Evolutionary conservation across 139 green algal species (phyloP).

Genomic region (Raphidocelis subcapitata): DNA sequence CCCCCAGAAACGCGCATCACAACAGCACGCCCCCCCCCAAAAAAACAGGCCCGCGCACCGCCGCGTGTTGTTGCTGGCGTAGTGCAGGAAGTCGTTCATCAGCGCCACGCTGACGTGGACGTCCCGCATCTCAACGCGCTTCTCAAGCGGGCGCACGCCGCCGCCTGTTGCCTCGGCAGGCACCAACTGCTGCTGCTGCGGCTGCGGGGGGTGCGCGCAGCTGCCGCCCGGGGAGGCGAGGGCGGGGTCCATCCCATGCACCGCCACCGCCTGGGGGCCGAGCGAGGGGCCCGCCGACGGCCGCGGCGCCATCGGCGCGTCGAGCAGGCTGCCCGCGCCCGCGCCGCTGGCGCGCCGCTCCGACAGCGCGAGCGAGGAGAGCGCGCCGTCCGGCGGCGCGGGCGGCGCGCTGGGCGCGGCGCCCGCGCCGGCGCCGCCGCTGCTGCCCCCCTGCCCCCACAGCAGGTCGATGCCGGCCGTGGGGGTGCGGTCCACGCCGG

Average conservation of each 20-base stretch:
- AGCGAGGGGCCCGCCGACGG: conserved; percentile 48
- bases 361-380: conserved; percentile 12
- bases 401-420: not conserved
- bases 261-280: conserved; percentile 70
- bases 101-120: conserved; percentile 82
- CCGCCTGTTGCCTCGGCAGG: not conserved
- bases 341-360: conserved; percentile 22
- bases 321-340: conserved; percentile 27
- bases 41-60: not conserved
- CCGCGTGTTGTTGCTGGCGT: conserved; percentile 33
- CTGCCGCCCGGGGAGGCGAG: conserved; percentile 11
- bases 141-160: conserved; percentile 21
- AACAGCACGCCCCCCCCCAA: not conserved
- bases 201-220: conserved; percentile 10
- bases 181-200: conserved; percentile 5
- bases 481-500: conserved; percentile 42
- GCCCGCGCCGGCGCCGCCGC: not conserved
- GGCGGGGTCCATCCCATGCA: conserved; percentile 21
- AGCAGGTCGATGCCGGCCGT: conserved; percentile 15
- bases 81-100: conserved; percentile 90
- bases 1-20: not conserved
- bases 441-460: not conserved
- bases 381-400: not conserved
- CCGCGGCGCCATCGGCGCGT: conserved; percentile 3
- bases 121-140: conserved; percentile 58